Conservation (phyloP, 805 yeast species). For the Starmera dryadoides region DNA sequence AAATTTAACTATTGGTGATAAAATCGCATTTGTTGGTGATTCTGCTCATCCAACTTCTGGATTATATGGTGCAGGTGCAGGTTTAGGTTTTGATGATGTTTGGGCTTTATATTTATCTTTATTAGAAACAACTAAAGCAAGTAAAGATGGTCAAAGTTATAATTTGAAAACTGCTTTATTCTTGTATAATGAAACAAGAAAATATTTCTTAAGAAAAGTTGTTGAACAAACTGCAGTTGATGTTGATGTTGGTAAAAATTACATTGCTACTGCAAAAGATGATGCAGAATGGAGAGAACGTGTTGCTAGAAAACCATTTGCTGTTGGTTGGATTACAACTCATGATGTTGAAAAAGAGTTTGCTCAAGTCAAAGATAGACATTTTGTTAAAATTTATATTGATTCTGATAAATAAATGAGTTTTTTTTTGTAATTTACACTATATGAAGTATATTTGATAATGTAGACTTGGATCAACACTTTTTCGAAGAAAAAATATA, state of each 20-base stretch:
- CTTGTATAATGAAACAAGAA: slow-evolving; percentile 7
- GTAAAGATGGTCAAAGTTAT: not conserved
- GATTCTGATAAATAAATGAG: too few relatives aligned
- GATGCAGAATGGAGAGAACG: slow-evolving; percentile 8
- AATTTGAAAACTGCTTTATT: slow-evolving; percentile 5
- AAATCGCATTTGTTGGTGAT: slow-evolving; percentile 10
- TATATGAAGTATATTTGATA: too few relatives aligned
- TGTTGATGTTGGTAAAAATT: not conserved
- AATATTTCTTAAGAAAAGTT: slow-evolving; percentile 4
- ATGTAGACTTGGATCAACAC: too few relatives aligned
- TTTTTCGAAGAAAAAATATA: too few relatives aligned
- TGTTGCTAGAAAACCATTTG: not conserved
- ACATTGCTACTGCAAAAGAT: slow-evolving; percentile 2
- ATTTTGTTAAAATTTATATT: not conserved
- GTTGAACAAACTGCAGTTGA: slow-evolving; percentile 8
- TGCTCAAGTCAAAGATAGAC: slow-evolving; percentile 3
- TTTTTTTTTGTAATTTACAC: too few relatives aligned
- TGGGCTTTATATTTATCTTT: slow-evolving; percentile 7
- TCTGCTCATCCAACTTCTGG: slow-evolving; percentile 14
- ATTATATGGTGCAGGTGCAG: slow-evolving; percentile 12
- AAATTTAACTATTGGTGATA: slow-evolving; percentile 2
- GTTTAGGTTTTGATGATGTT: slow-evolving; percentile 11
- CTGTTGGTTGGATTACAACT: slow-evolving; percentile 4
- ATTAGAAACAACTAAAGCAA: slow-evolving; percentile 1
- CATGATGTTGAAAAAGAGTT: slow-evolving; percentile 7